These are phyloP conservation scores for Vitis rupestris DNA, from an alignment of 164 flowering plant species.

Conservation along the genomic window DNA sequence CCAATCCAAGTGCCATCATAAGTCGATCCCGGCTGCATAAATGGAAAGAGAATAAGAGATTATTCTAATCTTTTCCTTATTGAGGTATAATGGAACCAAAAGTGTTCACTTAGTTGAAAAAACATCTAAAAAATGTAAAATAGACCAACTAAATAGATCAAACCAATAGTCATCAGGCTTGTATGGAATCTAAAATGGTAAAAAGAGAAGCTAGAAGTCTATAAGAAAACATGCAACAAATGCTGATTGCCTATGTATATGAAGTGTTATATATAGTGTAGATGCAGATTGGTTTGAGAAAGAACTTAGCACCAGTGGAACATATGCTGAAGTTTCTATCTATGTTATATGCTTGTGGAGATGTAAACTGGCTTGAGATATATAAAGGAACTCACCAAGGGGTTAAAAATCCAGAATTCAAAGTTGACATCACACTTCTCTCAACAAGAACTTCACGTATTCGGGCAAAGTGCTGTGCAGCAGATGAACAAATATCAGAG, in stretches of 20 bases:
- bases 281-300: too few species aligned
- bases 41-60: not conserved
- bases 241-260: not conserved
- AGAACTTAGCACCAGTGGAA: not conserved
- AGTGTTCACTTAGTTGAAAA: too few species aligned
- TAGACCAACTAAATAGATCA: too few species aligned
- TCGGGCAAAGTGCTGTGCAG: conserved; percentile 92
- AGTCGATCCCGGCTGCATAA: conserved; percentile 72
- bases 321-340: not conserved
- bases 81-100: too few species aligned
- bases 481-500: conserved; percentile 70
- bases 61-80: too few species aligned
- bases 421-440: conserved; percentile 76
- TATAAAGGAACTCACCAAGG: conserved; percentile 65
- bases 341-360: not conserved
- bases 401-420: conserved; percentile 87
- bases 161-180: too few species aligned
- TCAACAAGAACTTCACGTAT: conserved; percentile 95
- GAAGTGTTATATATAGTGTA: too few species aligned
- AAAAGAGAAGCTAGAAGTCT: too few species aligned
- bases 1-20: conserved; percentile 79
- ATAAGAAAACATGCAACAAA: not conserved
- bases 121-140: too few species aligned
- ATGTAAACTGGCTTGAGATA: not conserved
- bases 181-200: too few species aligned